Conservation (phyloP, 1,284 basidiomycete genomes). For the Apiotrichum montevideense region DNA sequence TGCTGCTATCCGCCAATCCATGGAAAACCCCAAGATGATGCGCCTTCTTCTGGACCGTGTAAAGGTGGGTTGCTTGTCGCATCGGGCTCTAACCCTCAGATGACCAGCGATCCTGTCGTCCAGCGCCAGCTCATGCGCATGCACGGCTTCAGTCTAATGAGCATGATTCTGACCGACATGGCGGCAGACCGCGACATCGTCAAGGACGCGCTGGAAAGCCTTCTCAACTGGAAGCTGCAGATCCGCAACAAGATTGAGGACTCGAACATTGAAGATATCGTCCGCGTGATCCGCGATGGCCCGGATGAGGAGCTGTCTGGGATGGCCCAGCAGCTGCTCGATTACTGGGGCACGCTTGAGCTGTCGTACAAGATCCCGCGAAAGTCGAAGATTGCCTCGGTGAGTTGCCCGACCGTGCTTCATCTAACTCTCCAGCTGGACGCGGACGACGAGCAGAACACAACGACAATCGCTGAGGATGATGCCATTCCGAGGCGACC, state of each 20-base stretch:
- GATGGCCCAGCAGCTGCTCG: slow-evolving; percentile 32
- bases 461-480: slow-evolving; percentile 40
- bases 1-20: slow-evolving; percentile 83
- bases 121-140: slow-evolving; percentile 83
- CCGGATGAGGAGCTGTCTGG: slow-evolving; percentile 24
- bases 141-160: slow-evolving; percentile 90
- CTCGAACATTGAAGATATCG: slow-evolving; percentile 65
- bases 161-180: slow-evolving; percentile 72
- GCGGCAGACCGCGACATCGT: slow-evolving; percentile 66
- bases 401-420: slow-evolving; percentile 6
- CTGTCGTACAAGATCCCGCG: slow-evolving; percentile 40
- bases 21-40: slow-evolving; percentile 71
- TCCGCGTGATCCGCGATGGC: slow-evolving; percentile 49
- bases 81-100: slow-evolving; percentile 49
- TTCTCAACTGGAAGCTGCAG: slow-evolving; percentile 72
- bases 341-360: slow-evolving; percentile 40
- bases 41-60: slow-evolving; percentile 79
- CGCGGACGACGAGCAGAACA: slow-evolving; percentile 41
- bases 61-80: slow-evolving; percentile 53
- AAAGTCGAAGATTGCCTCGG: slow-evolving; percentile 34
- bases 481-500: slow-evolving; percentile 26
- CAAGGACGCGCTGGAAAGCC: slow-evolving; percentile 61
- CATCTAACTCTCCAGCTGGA: slow-evolving; percentile 29
- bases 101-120: slow-evolving; percentile 74
- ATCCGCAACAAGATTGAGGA: slow-evolving; percentile 91